Evolutionary conservation across 768 basidiomycete genomes (phyloP), one percentile per base, ranked within the genome.

Genomic region (Lactarius sp.): DNA sequence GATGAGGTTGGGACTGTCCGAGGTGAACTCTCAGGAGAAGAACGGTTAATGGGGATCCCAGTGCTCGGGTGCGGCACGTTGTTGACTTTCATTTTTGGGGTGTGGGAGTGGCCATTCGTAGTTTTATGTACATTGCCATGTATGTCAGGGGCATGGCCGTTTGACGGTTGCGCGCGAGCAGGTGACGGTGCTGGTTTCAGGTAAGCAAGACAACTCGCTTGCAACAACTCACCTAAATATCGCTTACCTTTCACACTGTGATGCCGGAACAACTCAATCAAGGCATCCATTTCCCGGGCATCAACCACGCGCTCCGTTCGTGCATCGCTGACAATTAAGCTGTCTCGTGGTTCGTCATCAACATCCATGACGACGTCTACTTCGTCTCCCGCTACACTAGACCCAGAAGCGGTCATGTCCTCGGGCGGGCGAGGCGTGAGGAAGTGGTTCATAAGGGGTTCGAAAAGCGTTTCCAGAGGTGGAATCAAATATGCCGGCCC

Each of bases 401-500:
- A 68, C 9, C 55, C 66, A 27, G 36, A 41, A 6, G 16, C 31
- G 9, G 34, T 20, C 56, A 65, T 56, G 44, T n/a, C 39, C 61
- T 71, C 64, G 0, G 68, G 31, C 50, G 72, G 59, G 42, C 73
- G 75, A 7, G 70, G 57, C 51, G 71, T 74, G 56, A 81, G 73
- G 70, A 86, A 80, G 36, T 79, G 76, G 56, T 77, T 74, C 67
- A 86, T 77, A 63, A 87, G 76, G 22, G 85, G 75, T 41, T 87
- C 84, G 73, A 91, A 96, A 52, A 96, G 74, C 34, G 78, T 77
- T 57, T 85, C 82, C 60, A 93, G 74, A 6, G 92, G 84, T 14
- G 93, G 91, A 71, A 88, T 80, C 52, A 90, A 80, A 75, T 93
- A 87, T 42, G 88, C 82, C 13, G 92, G 88, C 8, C 80, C 81